Evolutionary conservation across 2,329 filamentous ascomycete genomes (phyloP).

Genomic region (Ophiocordyceps robertsii): DNA sequence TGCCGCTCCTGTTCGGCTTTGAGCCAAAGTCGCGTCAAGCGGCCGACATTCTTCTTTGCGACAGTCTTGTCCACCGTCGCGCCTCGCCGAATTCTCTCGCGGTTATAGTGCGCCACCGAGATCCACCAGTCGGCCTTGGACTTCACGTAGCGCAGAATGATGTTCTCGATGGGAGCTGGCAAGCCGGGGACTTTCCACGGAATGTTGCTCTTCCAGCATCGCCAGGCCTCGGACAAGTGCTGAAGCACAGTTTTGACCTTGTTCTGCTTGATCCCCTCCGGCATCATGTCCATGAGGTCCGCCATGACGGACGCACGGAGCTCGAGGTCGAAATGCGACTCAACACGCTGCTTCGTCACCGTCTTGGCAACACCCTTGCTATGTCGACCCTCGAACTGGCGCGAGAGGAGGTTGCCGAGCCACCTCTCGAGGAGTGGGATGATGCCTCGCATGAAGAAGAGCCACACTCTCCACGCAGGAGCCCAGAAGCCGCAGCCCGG

Average conservation of each 20-base stretch:
- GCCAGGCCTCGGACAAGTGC: constrained; percentile 94
- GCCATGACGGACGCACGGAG: constrained; percentile 97
- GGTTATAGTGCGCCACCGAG: constrained; percentile 96
- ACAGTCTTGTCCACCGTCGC: constrained; percentile 99
- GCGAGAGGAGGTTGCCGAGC: constrained; percentile 90
- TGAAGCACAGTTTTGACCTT: constrained; percentile 97
- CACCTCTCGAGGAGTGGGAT: constrained; percentile 93
- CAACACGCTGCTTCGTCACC: constrained; percentile 96
- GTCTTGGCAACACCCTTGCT: constrained; percentile 99
- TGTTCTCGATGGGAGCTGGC: constrained; percentile 95
- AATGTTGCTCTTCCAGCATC: constrained; percentile 99
- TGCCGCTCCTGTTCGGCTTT: constrained; percentile 97
- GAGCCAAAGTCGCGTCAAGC: constrained; percentile 87
- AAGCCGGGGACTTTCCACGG: constrained; percentile 98
- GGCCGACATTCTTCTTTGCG: constrained; percentile 96
- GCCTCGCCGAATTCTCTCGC: constrained; percentile 88
- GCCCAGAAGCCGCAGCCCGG: constrained; percentile 99
- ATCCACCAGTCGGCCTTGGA: constrained; percentile 99
- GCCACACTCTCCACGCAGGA: constrained; percentile 95
- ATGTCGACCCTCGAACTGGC: constrained; percentile 95
- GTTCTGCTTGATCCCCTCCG: constrained; percentile 97
- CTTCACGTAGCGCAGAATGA: constrained; percentile 96
- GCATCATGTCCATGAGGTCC: constrained; percentile 99
- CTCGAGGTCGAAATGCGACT: constrained; percentile 96
- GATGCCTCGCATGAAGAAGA: constrained; percentile 98